Percentiles rank a stretch among this genome's conserved stretches.
Conservation (phyloP, 2,329 filamentous ascomycete species). For the Chrysosporium keratinophilum region DNA sequence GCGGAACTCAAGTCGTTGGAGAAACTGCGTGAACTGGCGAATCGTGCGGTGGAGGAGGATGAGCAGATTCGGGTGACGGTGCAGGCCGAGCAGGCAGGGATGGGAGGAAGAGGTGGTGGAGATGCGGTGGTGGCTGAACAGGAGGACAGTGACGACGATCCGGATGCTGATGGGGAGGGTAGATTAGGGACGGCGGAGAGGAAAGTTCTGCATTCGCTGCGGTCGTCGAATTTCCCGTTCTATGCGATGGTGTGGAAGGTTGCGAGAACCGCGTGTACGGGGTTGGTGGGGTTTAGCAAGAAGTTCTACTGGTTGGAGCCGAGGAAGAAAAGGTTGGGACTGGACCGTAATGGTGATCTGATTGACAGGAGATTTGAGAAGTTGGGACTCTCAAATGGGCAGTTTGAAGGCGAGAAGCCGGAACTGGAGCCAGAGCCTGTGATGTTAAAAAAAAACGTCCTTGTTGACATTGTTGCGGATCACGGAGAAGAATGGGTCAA, state of each 20-base stretch:
- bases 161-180: constrained; percentile 1
- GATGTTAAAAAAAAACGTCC: constrained; percentile 40
- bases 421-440: constrained; percentile 27
- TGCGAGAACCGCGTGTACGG: constrained; percentile 45
- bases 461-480: constrained; percentile 55
- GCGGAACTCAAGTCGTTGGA: constrained; percentile 42
- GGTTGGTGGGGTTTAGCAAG: constrained; percentile 49
- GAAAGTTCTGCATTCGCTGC: constrained; percentile 45
- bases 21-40: constrained; percentile 29
- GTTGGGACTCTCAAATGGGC: constrained; percentile 4
- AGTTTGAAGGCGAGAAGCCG: constrained; percentile 18
- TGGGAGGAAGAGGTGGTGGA: constrained; percentile 9
- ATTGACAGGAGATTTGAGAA: constrained; percentile 1
- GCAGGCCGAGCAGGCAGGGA: constrained; percentile 14
- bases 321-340: constrained; percentile 8
- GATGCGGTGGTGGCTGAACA: constrained; percentile 17
- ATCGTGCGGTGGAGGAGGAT: constrained; percentile 16
- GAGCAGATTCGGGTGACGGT: constrained; percentile 10
- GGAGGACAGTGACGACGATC: constrained; percentile 19
- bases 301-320: constrained; percentile 41
- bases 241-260: constrained; percentile 54
- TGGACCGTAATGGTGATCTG: background rate
- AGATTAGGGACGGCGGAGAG: constrained; percentile 20
- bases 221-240: constrained; percentile 57
- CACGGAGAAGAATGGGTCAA: constrained; percentile 58